Evolutionary conservation across 495 filamentous ascomycete species (phyloP), one percentile per base, ranked within the genome.

Genomic region (Penicillium coffeae): DNA sequence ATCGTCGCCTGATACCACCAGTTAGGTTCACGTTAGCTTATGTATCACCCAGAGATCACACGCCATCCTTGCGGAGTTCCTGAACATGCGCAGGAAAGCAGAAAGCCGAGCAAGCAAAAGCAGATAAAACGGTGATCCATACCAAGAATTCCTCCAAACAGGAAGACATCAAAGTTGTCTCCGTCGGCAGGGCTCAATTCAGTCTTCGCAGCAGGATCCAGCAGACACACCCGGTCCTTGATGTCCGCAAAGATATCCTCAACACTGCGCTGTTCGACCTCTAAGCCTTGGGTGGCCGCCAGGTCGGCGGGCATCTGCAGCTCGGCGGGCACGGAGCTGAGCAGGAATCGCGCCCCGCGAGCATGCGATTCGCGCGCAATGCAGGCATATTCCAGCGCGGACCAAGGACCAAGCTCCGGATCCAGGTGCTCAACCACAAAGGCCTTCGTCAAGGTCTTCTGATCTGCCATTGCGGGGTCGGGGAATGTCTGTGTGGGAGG

Each of bases 141-240:
- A 94, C 90, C 92, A 49, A 98, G 72, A 66, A 98, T 98, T 2
- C 93, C 93, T 10, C 93, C 93, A 68, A 97, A 98, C 25, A 98
- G 68, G 66, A 96, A 98, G 12, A 87, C 83, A 52, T 96, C 88
- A 67, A 97, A 98, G 10, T 53, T 64, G 33, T 86, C 80, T 8
- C 81, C 88, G 74, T 98, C 93, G 35, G 82, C 84, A 0, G 94
- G 93, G 35, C 75, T 80, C 57, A 98, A 63, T 55, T 96, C 92
- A 52, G 80, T 78, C 55, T 77, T 70, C 4, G 89, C 94, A 21
- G 84, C 74, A 0, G 93, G 94, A 69, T 98, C 93, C 30, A 98
- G 73, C 51, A 98, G 74, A 64, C 93, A 98, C 43, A 96, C 86
- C 44, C 81, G 79, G 7, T 74, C 75, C 66, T 82, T 85, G 40